A percentile compares a stretch with the other conserved stretches of the same genome.
phyloP scores from a whole-genome alignment of 202 grass and related monocot genomes.

The Musa balbisiana region DNA sequence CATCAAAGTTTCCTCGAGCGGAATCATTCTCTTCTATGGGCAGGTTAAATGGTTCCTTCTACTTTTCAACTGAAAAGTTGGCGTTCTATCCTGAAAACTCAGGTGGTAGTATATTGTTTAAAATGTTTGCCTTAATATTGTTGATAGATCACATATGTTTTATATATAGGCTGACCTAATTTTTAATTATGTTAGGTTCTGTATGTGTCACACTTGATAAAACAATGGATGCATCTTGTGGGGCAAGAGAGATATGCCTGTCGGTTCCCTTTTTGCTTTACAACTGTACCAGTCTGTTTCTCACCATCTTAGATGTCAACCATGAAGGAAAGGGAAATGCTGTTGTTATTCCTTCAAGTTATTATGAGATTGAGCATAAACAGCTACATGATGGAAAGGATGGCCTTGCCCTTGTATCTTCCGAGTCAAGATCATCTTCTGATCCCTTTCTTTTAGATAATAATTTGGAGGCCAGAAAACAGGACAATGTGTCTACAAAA shows the following conservation, averaged over 20 bases:
- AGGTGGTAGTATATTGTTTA: constrained; percentile 30
- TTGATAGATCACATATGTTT: constrained; percentile 2
- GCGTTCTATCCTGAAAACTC: constrained; percentile 63
- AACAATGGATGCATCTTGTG: constrained; percentile 77
- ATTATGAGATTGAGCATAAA: constrained; percentile 43
- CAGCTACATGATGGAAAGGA: constrained; percentile 38
- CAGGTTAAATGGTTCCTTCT: constrained; percentile 61
- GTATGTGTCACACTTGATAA: constrained; percentile 81
- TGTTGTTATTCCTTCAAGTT: constrained; percentile 67
- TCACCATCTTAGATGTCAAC: constrained; percentile 68
- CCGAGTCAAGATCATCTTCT: constrained; percentile 16
- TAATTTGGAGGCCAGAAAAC: constrained; percentile 1
- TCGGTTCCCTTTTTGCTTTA: constrained; percentile 90
- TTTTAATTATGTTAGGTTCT: constrained; percentile 41
- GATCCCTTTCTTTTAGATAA: neutral
- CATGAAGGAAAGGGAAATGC: constrained; percentile 53
- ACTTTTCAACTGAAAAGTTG: constrained; percentile 64
- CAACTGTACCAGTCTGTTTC: constrained; percentile 74
- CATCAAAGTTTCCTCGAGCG: constrained; percentile 64
- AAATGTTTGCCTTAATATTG: constrained; percentile 10
- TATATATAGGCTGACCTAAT: constrained; percentile 5
- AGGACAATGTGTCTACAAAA: neutral
- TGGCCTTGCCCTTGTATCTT: constrained; percentile 71
- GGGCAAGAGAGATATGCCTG: constrained; percentile 76
- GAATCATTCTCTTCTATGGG: constrained; percentile 68